Evolutionary conservation across 768 basidiomycete species (phyloP), one percentile per base, ranked within the genome.

Genomic region (Mycena latifolia): DNA sequence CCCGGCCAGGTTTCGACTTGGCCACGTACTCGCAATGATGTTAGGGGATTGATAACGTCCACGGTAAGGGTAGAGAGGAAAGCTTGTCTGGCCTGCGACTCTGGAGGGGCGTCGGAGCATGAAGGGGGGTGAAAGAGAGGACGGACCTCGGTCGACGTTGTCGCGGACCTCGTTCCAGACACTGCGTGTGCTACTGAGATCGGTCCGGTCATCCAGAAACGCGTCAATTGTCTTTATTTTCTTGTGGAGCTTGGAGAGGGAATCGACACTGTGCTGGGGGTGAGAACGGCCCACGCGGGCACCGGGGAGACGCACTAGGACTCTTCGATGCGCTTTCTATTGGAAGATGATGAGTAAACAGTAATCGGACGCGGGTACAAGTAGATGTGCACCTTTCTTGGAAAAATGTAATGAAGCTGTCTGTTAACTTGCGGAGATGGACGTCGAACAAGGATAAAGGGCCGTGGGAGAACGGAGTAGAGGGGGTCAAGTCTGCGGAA

Each of bases 111-210:
- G 54, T 63, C 62, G 56, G 57, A 59, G 62, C 59, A 69, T 58
- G 55, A 39, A 62, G 24, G 65, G 53, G 33, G 27, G 35, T 15
- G 9, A 9, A 41, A 51, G 48, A 62, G 41, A 45, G 29, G 22
- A 74, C 82, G 53, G 63, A 90, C 92, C 92, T 83, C 95, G 81
- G 73, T 95, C 94, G 27, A 95, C 79, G 72, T 91, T 95, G 73
- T 97, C 95, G 43, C 92, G 83, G 14, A 95, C 85, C 77, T 98
- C 95, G 22, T 79, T 79, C 95, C 95, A 98, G 24, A 89, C 94
- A 61, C 82, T 84, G 61, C 94, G 84, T 24, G 89, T 82, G 12
- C 89, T 88, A 67, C 78, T 88, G 57, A 86, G 75, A 61, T 92
- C 88, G 41, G 83, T 80, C 54, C 89, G 90, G 73, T 93, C 92